A percentile compares a stretch with the other conserved stretches of the same genome.
phyloP scores from a whole-genome alignment of 805 yeast genomes.

The Clavispora fructus region DNA sequence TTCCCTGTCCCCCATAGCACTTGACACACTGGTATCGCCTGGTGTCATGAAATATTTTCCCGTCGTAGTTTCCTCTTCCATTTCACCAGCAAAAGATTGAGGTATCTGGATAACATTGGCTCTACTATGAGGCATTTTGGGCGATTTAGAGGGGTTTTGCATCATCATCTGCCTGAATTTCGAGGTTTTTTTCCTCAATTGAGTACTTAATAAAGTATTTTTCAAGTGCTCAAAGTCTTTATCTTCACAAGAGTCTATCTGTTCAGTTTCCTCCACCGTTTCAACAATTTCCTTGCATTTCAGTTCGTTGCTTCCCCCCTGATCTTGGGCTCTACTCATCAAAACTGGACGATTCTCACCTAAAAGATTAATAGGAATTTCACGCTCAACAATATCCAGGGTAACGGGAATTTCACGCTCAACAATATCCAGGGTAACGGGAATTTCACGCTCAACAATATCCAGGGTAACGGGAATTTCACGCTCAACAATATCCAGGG shows the following conservation, averaged over 20 bases:
- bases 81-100: neutral
- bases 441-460: neutral
- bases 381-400: neutral
- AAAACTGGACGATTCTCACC: neutral
- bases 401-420: neutral
- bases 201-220: neutral
- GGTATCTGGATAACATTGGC: neutral
- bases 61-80: too few species aligned
- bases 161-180: constrained; percentile 10
- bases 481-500: constrained; percentile 2
- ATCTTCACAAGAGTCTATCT: neutral
- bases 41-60: too few species aligned
- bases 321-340: neutral
- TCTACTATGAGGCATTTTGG: neutral
- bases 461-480: neutral
- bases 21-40: too few species aligned
- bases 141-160: constrained; percentile 3
- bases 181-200: constrained; percentile 3
- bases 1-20: too few species aligned
- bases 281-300: neutral
- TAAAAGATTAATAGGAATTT: neutral
- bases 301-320: too few species aligned
- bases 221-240: constrained; percentile 1
- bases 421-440: neutral
- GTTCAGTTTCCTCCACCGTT: neutral